Evolutionary conservation across 768 basidiomycete genomes (phyloP).

Genomic region (Lepiota subincarnata): DNA sequence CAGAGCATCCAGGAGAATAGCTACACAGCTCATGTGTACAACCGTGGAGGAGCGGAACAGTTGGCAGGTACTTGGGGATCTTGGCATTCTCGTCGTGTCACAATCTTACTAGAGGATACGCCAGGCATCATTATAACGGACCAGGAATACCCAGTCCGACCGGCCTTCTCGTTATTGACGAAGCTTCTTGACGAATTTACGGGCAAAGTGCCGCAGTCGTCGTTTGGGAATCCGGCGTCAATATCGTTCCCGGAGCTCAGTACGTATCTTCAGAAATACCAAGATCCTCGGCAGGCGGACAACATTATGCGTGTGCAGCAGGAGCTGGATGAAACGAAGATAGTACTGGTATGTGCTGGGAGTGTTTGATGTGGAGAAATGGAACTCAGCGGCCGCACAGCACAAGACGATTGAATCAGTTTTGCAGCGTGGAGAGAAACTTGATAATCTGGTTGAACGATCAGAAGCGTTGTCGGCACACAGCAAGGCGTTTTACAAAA

Average conservation of each 20-base stretch:
- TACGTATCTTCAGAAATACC: constrained; percentile 84
- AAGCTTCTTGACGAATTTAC: constrained; percentile 93
- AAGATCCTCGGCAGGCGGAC: constrained; percentile 96
- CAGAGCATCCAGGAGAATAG: constrained; percentile 93
- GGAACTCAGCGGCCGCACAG: constrained; percentile 35
- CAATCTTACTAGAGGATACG: not conserved
- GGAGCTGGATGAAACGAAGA: constrained; percentile 99
- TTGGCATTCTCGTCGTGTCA: not conserved
- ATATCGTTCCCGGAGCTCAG: constrained; percentile 77
- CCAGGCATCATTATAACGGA: constrained; percentile 90
- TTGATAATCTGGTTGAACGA: constrained; percentile 93
- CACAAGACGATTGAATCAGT: constrained; percentile 99
- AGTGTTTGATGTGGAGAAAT: not conserved
- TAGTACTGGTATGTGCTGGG: constrained; percentile 70
- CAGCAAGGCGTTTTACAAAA: constrained; percentile 99
- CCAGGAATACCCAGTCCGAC: constrained; percentile 93
- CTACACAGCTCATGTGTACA: constrained; percentile 92
- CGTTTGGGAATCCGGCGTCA: constrained; percentile 58
- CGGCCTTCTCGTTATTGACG: constrained; percentile 91
- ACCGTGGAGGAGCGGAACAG: constrained; percentile 80
- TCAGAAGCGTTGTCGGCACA: constrained; percentile 84
- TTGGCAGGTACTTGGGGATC: constrained; percentile 59
- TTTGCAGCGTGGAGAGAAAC: constrained; percentile 91
- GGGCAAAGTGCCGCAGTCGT: constrained; percentile 68
- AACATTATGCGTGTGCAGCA: constrained; percentile 98